Base-by-base conservation (phyloP, 2,329 filamentous ascomycete genomes). In the Penicillium psychrosexuale region DNA sequence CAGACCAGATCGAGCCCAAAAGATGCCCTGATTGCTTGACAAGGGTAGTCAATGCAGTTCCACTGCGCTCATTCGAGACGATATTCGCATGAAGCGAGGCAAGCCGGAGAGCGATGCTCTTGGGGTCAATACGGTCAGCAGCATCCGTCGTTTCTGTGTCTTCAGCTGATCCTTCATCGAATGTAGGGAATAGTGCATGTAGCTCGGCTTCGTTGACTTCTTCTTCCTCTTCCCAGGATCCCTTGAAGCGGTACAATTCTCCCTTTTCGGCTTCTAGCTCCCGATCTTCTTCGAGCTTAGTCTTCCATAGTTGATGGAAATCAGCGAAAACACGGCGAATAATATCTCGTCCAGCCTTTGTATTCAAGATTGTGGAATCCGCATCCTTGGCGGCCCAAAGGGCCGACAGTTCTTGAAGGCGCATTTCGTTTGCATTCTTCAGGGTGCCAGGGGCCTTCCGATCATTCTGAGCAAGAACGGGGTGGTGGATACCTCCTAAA, bases 171-270 rank as follows among this genome's bases (percentile, higher is more conserved):
- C 81, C 80, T 1, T 82, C 80, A 13, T 89, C 85, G 60, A 85
- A 95, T 5, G 82, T 84, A 1, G 93, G 93, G 75, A 97, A 97
- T 7, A 97, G 77, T 60, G 88, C 82, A 19, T 86, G 81, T 61
- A 96, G 87, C 60, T 94, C 89, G 52, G 88, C 83, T 59, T 87
- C 82, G 49, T 91, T 84, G 9, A 83, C 78, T 63, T 89, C 87
- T 53, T 95, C 88, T 60, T 90, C 85, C 45, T 92, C 87, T 57
- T 92, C 88, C 37, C 84, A 77, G 37, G 85, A 87, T 31, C 92
- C 93, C 59, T 85, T 84, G 75, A 94, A 97, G 19, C 86, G 87
- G 72, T 96, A 99, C 37, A 96, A 74, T 59, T 89, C 91, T 5
- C 83, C 84, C 58, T 88, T 89, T 28, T 84, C 82, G 17, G 89